phyloP scores from a whole-genome alignment of 2,329 filamentous ascomycete species.

The Coleophoma crateriformis region DNA sequence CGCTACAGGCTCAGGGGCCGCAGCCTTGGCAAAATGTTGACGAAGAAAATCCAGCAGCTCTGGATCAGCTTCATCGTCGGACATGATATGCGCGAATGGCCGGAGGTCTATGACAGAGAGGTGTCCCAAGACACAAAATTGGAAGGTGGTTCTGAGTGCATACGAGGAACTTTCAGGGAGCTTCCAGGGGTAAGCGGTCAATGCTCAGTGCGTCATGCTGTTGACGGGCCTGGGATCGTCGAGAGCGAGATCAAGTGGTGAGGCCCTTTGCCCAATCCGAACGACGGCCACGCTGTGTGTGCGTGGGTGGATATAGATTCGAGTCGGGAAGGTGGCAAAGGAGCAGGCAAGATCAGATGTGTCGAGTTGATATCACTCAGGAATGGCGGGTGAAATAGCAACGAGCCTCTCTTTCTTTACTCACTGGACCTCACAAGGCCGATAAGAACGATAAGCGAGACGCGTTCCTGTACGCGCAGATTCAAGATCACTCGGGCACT shows the following conservation, averaged over 20 bases:
- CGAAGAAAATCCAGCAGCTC: constrained; percentile 84
- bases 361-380: too few species aligned
- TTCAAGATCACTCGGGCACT: background rate
- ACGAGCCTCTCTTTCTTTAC: too few species aligned
- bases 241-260: background rate
- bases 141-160: background rate
- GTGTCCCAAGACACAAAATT: background rate
- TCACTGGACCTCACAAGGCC: too few species aligned
- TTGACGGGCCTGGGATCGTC: background rate
- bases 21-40: constrained; percentile 63
- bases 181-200: background rate
- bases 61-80: constrained; percentile 84
- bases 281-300: too few species aligned
- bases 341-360: too few species aligned
- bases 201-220: background rate
- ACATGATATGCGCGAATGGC: constrained; percentile 49
- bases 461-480: constrained; percentile 1
- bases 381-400: too few species aligned
- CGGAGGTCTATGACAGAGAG: background rate
- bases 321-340: too few species aligned
- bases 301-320: too few species aligned
- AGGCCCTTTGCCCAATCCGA: background rate
- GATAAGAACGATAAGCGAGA: background rate
- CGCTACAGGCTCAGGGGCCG: constrained; percentile 48
- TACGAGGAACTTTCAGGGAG: too few species aligned